Base-by-base conservation (phyloP, 768 basidiomycete species). In the Agrocybe pediades region DNA sequence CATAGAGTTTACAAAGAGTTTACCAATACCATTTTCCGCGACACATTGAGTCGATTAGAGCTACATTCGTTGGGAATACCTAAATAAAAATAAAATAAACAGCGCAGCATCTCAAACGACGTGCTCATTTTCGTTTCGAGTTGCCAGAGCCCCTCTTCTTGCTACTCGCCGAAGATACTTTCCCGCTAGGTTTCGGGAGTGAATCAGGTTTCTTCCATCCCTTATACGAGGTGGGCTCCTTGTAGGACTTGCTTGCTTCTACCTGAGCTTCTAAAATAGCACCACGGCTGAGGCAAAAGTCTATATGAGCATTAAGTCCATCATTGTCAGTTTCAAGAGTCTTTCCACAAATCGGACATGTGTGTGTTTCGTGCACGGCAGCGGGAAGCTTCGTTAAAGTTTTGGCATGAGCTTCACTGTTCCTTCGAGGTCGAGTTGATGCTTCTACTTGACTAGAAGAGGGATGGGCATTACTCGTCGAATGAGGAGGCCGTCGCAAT, bases 241-340 rank as follows among this genome's bases (percentile, higher is more conserved):
- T 55, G 29, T n/a, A 44, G 20, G 59, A 25, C 29, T 59, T 66
- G 21, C 58, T 68, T n/a, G 71, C 68, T 50, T 74, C 71, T 17
- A 62, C 70, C 51, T 89, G 88, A 0, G 90, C 90, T 62, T 90
- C 81, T 54, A 80, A 71, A 56, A 96, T 94, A 2, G 84, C 88
- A 20, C 80, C 82, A 53, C 84, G 82, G 65, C 90, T 95, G 46
- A 97, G 68, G 64, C 95, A 97, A 62, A 86, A 89, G 68, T 97
- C 94, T 41, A 97, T 78, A 62, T 97, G 94, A n/a, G 82, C 76
- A 64, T 97, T 96, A 27, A 97, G 70, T 4, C 81, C 86, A 44
- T 80, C 75, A 65, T 97, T 97, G 66, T 92, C 85, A 1, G 80
- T 83, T 55, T 79, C 72, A 49, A 93, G 66, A 11, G 70, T 66